phyloP scores from a whole-genome alignment of 140 eudicot genomes.

The Bidens hawaiensis region DNA sequence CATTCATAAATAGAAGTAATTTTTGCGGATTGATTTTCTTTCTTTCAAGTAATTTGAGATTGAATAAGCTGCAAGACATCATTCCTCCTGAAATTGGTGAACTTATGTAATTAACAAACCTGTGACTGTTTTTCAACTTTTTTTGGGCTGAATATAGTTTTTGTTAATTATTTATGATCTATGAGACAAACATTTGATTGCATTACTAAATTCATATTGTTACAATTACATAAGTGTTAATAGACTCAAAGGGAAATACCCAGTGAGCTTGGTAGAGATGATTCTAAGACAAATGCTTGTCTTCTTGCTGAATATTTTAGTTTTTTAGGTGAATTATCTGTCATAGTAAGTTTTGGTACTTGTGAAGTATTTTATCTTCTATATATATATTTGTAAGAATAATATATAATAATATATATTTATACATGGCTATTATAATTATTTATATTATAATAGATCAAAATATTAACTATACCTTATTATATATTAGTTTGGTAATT shows the following conservation, averaged over 20 bases:
- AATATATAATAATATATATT: no score
- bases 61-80: constrained; percentile 95
- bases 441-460: no score
- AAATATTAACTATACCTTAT: no score
- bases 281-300: no score
- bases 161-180: neutral
- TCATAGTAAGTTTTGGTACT: no score
- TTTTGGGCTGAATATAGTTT: neutral
- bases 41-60: constrained; percentile 70
- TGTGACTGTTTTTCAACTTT: constrained; percentile 46
- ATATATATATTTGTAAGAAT: no score
- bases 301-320: no score
- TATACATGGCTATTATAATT: no score
- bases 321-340: no score
- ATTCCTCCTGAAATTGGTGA: constrained; percentile 98
- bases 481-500: no score
- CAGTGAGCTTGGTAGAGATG: constrained; percentile 81
- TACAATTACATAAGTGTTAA: constrained; percentile 90
- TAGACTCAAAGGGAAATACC: constrained; percentile 93
- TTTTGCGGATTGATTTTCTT: constrained; percentile 16
- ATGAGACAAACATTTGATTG: constrained; percentile 8
- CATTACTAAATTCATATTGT: constrained; percentile 2
- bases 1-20: neutral
- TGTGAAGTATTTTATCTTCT: no score
- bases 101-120: constrained; percentile 84